A percentile compares a stretch with the other conserved stretches of the same genome.
These are phyloP conservation scores for Myrmaecium sp. DNA, from an alignment of 2,329 filamentous ascomycete genomes.

Conservation along the genomic window DNA sequence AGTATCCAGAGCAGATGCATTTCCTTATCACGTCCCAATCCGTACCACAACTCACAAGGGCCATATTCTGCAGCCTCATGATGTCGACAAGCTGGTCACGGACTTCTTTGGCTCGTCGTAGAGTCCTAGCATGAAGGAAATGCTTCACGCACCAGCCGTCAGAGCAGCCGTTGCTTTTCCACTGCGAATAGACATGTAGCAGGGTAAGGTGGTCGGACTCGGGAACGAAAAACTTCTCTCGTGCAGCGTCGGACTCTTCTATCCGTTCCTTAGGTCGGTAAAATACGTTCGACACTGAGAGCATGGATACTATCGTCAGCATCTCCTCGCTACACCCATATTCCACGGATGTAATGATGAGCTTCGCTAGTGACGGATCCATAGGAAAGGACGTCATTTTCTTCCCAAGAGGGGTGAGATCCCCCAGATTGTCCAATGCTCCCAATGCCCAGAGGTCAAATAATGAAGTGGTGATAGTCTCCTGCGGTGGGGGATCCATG, in stretches of 20 bases:
- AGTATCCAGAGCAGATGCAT: constrained; percentile 95
- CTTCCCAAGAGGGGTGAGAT: constrained; percentile 69
- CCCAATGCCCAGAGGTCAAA: constrained; percentile 96
- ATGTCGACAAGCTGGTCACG: constrained; percentile 87
- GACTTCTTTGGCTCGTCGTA: constrained; percentile 84
- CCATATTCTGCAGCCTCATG: constrained; percentile 86
- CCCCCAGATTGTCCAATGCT: constrained; percentile 82
- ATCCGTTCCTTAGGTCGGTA: constrained; percentile 93
- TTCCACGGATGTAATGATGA: constrained; percentile 77
- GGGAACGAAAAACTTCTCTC: constrained; percentile 96
- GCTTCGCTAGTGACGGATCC: constrained; percentile 88
- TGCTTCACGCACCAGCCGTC: constrained; percentile 88
- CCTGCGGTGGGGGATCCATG: constrained; percentile 96
- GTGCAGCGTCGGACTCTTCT: constrained; percentile 86
- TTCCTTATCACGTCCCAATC: constrained; percentile 94
- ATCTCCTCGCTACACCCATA: constrained; percentile 95
- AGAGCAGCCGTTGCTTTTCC: constrained; percentile 77
- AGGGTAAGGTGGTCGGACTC: constrained; percentile 95
- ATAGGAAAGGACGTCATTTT: constrained; percentile 98
- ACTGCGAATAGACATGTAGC: constrained; percentile 88
- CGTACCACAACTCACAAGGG: constrained; percentile 72
- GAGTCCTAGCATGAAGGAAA: constrained; percentile 87
- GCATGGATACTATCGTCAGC: constrained; percentile 95
- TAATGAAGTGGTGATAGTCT: constrained; percentile 90
- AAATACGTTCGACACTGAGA: constrained; percentile 91